phyloP scores from a whole-genome alignment of 768 basidiomycete species.

The Phylloporus rhodoxanthus region DNA sequence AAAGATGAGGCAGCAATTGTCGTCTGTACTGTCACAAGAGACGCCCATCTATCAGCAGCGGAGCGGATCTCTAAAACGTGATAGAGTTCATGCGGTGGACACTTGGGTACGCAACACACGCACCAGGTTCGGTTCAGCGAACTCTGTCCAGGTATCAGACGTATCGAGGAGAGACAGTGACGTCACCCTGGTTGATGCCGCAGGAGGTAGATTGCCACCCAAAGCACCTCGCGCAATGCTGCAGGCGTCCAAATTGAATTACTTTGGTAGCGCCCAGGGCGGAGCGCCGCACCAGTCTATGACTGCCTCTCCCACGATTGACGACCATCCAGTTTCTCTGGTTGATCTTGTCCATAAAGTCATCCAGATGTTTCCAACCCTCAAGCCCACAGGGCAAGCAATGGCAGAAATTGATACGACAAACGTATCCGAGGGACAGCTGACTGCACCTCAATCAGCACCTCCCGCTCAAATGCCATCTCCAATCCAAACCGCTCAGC shows the following conservation, averaged over 20 bases:
- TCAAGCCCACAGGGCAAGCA: neutral
- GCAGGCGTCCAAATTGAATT: neutral
- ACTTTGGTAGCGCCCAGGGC: neutral
- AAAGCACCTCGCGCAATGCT: conserved; percentile 22
- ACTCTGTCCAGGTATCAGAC: conserved; percentile 11
- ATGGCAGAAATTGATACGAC: neutral
- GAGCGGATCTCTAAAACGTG: conserved; percentile 6
- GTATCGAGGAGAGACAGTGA: conserved; percentile 23
- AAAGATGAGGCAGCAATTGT: conserved; percentile 22
- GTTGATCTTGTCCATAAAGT: conserved; percentile 3
- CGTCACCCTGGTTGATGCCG: conserved; percentile 19
- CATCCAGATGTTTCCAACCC: conserved; percentile 6
- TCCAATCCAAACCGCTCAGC: neutral
- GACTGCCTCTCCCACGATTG: conserved; percentile 4
- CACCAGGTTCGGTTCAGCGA: conserved; percentile 14
- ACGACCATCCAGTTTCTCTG: neutral
- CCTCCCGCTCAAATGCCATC: neutral
- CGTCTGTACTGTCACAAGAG: conserved; percentile 6
- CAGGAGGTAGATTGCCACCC: conserved; percentile 10
- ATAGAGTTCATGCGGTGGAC: conserved; percentile 11
- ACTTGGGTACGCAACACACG: conserved; percentile 11
- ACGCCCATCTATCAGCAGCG: neutral
- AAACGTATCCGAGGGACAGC: neutral
- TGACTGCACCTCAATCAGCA: neutral
- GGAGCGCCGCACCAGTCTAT: neutral